These are phyloP conservation scores for Pisolithus tinctorius DNA, from an alignment of 768 basidiomycete genomes.

Conservation along the genomic window DNA sequence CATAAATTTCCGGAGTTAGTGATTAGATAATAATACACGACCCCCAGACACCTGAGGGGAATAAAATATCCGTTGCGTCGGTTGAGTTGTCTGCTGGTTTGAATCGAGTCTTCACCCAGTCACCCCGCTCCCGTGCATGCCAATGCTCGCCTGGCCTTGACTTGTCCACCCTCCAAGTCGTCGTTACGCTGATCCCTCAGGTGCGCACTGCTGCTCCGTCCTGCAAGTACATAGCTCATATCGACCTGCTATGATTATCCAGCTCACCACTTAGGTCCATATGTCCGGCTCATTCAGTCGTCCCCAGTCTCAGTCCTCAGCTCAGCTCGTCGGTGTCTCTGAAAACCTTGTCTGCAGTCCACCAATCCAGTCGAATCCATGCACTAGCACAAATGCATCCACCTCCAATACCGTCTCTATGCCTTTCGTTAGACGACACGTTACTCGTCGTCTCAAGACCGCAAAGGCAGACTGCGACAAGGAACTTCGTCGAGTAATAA, in stretches of 20 bases:
- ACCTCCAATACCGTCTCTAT: conserved; percentile 77
- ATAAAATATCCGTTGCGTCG: too few species aligned
- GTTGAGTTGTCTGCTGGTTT: too few species aligned
- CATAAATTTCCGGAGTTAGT: neutral
- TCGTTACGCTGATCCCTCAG: too few species aligned
- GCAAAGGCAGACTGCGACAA: conserved; percentile 97
- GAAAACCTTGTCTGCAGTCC: conserved; percentile 53
- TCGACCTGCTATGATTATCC: neutral
- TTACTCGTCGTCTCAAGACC: conserved; percentile 85
- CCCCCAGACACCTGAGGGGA: too few species aligned
- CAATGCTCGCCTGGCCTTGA: too few species aligned
- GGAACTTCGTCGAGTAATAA: conserved; percentile 89
- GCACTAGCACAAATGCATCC: conserved; percentile 35
- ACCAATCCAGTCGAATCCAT: conserved; percentile 34
- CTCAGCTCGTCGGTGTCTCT: conserved; percentile 73
- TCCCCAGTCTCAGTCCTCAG: conserved; percentile 51
- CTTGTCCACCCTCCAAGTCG: too few species aligned
- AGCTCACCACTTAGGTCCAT: conserved; percentile 5
- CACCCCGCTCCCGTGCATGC: too few species aligned
- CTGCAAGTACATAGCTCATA: too few species aligned
- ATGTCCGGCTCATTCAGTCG: conserved; percentile 49
- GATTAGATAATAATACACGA: neutral
- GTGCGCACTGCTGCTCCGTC: too few species aligned
- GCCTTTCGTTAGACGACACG: conserved; percentile 90
- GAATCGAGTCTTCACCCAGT: too few species aligned